Evolutionary conservation across 495 filamentous ascomycete species (phyloP).

Genomic region (Cudoniella acicularis): DNA sequence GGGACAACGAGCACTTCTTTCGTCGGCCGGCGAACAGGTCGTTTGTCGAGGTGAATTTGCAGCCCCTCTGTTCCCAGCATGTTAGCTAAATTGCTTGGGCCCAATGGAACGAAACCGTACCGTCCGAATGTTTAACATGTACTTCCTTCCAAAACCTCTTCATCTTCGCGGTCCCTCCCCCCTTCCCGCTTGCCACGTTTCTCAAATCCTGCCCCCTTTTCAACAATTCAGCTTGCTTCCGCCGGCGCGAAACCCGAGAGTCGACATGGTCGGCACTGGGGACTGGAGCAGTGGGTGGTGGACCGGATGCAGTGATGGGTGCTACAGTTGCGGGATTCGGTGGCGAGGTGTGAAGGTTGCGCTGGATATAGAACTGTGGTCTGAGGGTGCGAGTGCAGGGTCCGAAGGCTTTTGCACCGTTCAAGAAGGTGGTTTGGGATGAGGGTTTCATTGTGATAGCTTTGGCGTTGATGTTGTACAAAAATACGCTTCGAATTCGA

Average conservation of each 20-base stretch:
- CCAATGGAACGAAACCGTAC: slow-evolving; percentile 25
- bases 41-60: slow-evolving; percentile 73
- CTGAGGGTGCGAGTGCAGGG: slow-evolving; percentile 11
- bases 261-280: slow-evolving; percentile 49
- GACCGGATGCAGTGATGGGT: slow-evolving; percentile 75
- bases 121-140: slow-evolving; percentile 54
- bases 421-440: neutral
- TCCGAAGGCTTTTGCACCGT: slow-evolving; percentile 13
- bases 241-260: slow-evolving; percentile 48
- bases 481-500: neutral
- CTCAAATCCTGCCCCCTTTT: slow-evolving; percentile 43
- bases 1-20: slow-evolving; percentile 73
- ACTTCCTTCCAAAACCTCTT: slow-evolving; percentile 87
- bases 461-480: too few relatives aligned
- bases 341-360: slow-evolving; percentile 38
- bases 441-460: neutral
- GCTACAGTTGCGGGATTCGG: slow-evolving; percentile 43
- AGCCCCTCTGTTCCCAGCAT: slow-evolving; percentile 47
- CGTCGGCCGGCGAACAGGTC: slow-evolving; percentile 70
- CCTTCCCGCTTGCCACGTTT: slow-evolving; percentile 32
- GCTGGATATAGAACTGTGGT: slow-evolving; percentile 1
- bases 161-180: slow-evolving; percentile 42
- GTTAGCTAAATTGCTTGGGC: neutral
- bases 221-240: slow-evolving; percentile 51
- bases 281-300: slow-evolving; percentile 73